Base-by-base conservation (phyloP, 176 grass and related monocot species). In the Neostapfia colusana region DNA sequence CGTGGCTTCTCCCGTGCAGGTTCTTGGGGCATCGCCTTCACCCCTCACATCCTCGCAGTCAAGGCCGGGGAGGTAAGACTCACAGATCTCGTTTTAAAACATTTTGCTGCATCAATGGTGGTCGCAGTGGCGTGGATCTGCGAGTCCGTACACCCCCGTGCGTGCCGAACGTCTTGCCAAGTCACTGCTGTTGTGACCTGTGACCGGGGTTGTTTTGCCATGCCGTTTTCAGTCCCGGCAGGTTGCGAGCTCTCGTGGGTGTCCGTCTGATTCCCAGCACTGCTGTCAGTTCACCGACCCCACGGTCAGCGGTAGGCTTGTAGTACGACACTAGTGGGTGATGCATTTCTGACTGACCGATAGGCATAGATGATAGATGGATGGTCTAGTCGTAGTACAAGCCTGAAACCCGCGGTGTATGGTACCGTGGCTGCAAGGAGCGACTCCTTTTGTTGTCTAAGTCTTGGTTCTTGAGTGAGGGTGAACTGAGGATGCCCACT, bases 41-140 rank as follows among this genome's bases (percentile, higher is more conserved):
- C 96, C 12, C 92, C 96, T 35, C 96, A 99, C 85, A 88, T 99
- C 63, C 87, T 99, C 60, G 79, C 71, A 68, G 96, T 99, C 67
- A 94, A 93, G 80, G 87, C 90, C 54, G 96, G 96, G 63, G 96
- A 99, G 96, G 96, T 92, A 95, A 88, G 75, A 67, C 54, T 31
- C 35, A 21, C 74, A 74, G 69, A 88, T 88, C 86, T 83, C 2
- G 54, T 11, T 62, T 67, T 45, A 39, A 53, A 63, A 25, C 5
- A 20, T 20, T 58, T 70, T 36, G 26, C 21, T 63, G 26, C 70
- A 65, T 64, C 35, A 14, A 39, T 67, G 57, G 65, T 59, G 5
- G n/a, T 28, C 20, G 31, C 49, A 58, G 24, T 67, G 21, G 7
- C 46, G 63, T 45, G 42, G 49, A 63, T 81, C 67, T 82, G 85